A percentile compares a stretch with the other conserved stretches of the same genome.
Evolutionary conservation across 148 eudicot genomes (phyloP).

Genomic region (Chenopodium suecicum): DNA sequence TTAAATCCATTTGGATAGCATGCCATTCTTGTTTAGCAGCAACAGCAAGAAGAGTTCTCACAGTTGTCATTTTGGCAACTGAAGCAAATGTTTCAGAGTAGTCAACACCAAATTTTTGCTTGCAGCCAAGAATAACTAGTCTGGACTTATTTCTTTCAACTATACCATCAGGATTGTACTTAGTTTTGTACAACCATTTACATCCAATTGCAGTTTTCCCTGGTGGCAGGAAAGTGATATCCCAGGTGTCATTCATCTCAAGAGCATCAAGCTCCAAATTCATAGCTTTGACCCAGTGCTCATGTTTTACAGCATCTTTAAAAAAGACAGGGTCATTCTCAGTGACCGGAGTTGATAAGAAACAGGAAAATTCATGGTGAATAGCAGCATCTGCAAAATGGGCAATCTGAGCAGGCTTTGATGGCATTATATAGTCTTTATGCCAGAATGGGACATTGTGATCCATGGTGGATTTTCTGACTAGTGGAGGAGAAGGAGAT

Average conservation of each 20-base stretch:
- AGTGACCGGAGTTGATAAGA: neutral
- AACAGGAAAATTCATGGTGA: neutral
- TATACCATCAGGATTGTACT: neutral
- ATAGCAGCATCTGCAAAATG: neutral
- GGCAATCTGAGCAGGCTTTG: neutral
- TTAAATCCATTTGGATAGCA: neutral
- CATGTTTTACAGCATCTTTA: neutral
- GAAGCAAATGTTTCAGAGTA: neutral
- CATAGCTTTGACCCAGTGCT: neutral
- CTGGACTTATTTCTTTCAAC: neutral
- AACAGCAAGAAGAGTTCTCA: neutral
- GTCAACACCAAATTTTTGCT: neutral
- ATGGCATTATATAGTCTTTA: no score
- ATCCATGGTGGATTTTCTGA: no score
- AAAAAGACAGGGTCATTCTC: neutral
- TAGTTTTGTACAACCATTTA: neutral
- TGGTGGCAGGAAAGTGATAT: neutral
- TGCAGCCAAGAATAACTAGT: neutral
- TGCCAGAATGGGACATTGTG: no score
- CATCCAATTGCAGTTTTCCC: neutral
- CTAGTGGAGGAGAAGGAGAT: no score
- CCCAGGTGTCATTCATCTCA: neutral
- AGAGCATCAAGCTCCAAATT: neutral
- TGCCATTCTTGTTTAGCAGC: neutral
- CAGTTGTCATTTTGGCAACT: neutral